Evolutionary conservation across 2,329 filamentous ascomycete genomes (phyloP).

Genomic region (Aspergillus puulaauensis): DNA sequence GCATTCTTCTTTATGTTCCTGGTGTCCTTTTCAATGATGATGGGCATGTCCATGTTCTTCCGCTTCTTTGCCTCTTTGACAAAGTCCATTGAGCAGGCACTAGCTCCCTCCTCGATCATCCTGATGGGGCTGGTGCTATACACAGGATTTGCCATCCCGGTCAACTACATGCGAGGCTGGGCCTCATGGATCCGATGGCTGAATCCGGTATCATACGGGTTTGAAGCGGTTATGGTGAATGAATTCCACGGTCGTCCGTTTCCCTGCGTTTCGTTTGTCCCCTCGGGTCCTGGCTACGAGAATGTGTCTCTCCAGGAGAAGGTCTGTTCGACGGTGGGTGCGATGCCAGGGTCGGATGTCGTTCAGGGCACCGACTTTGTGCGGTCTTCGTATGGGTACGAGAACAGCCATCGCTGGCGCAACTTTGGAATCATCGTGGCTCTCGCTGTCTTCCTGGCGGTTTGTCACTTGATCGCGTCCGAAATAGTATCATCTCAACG

Average conservation of each 20-base stretch:
- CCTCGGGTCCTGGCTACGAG: constrained; percentile 39
- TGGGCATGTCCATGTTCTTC: constrained; percentile 6
- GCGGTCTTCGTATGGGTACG: constrained; percentile 55
- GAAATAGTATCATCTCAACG: constrained; percentile 59
- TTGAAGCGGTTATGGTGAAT: constrained; percentile 79
- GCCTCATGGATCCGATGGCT: constrained; percentile 77
- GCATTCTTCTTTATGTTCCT: constrained; percentile 83
- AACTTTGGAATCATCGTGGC: constrained; percentile 69
- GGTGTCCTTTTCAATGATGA: constrained; percentile 57
- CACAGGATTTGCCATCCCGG: constrained; percentile 3
- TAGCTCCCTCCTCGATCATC: not conserved
- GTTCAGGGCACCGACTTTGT: constrained; percentile 64
- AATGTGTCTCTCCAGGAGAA: not conserved
- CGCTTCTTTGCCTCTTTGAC: constrained; percentile 3
- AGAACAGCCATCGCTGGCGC: constrained; percentile 60
- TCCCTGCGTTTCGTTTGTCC: constrained; percentile 47
- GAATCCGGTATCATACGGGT: constrained; percentile 75
- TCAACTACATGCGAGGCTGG: constrained; percentile 68
- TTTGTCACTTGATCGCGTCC: constrained; percentile 56
- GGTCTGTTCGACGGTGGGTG: constrained; percentile 59
- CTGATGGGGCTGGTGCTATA: not conserved
- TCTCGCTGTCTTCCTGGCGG: constrained; percentile 60
- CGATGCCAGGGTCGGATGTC: constrained; percentile 51
- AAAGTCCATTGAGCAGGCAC: constrained; percentile 1
- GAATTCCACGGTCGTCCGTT: constrained; percentile 71